Percentiles rank a stretch among this genome's conserved stretches.
phyloP scores from a whole-genome alignment of 2,329 filamentous ascomycete species.

The Phoma herbarum region DNA sequence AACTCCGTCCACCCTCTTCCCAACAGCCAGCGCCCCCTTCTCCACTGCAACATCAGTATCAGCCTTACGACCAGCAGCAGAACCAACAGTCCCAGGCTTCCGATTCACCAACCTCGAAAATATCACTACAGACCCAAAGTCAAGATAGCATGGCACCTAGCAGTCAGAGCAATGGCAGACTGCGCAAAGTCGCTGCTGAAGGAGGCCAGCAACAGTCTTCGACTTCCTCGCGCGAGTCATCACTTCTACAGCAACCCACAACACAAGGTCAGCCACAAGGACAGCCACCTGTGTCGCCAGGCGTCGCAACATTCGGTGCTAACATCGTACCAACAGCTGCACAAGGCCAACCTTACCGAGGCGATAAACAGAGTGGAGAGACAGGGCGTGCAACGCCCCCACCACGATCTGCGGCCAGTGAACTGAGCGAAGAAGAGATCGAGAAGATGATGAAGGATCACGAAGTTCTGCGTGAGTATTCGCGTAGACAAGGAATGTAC shows the following conservation, averaged over 20 bases:
- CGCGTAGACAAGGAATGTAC: not conserved
- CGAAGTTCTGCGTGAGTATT: conserved; percentile 58
- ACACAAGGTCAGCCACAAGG: conserved; percentile 50
- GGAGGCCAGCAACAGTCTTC: conserved; percentile 41
- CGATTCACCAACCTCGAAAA: conserved; percentile 41
- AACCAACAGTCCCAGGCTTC: conserved; percentile 34
- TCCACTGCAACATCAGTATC: conserved; percentile 46
- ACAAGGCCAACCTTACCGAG: conserved; percentile 56
- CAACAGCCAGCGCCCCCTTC: conserved; percentile 49
- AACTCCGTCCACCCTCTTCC: conserved; percentile 46
- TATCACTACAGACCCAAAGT: conserved; percentile 41
- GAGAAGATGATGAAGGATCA: conserved; percentile 59
- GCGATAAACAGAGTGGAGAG: conserved; percentile 49
- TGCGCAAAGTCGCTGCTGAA: conserved; percentile 49
- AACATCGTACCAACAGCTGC: conserved; percentile 56
- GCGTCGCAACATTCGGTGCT: conserved; percentile 55
- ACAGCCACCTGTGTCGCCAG: conserved; percentile 49
- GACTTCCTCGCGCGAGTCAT: conserved; percentile 46
- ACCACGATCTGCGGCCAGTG: conserved; percentile 50
- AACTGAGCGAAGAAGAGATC: conserved; percentile 59
- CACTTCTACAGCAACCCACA: conserved; percentile 46
- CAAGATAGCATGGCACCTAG: conserved; percentile 47
- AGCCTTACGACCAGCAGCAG: conserved; percentile 46
- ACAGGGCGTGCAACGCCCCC: conserved; percentile 57
- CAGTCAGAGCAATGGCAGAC: conserved; percentile 39